Conservation (phyloP, 352 stramenopile species). For the Globisporangium radiosum region DNA sequence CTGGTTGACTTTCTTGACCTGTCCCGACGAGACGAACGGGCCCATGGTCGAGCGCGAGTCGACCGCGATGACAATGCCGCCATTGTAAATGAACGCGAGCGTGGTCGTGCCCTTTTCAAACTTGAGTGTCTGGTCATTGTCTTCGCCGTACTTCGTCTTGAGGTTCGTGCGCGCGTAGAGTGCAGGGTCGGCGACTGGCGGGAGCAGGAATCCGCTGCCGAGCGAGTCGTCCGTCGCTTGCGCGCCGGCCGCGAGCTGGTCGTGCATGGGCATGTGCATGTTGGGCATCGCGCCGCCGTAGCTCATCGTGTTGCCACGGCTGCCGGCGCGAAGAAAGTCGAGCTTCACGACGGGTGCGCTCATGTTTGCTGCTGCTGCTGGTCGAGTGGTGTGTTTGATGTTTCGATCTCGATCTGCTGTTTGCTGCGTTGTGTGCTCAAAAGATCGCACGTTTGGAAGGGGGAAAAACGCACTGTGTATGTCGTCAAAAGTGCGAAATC, state of each 20-base stretch:
- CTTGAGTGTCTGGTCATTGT: slow-evolving; percentile 93
- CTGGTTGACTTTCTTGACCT: slow-evolving; percentile 99
- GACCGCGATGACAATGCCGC: slow-evolving; percentile 97
- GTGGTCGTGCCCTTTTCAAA: slow-evolving; percentile 99
- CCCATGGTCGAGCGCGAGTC: slow-evolving; percentile 99
- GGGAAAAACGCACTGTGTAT: too few species aligned
- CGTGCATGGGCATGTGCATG: slow-evolving; percentile 46
- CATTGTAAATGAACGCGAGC: slow-evolving; percentile 99
- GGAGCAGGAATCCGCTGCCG: slow-evolving; percentile 62
- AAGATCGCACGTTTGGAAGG: too few species aligned
- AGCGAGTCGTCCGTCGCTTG: slow-evolving; percentile 20
- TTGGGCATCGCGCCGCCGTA: slow-evolving; percentile 77
- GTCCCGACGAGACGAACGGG: slow-evolving; percentile 97
- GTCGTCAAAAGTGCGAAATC: too few species aligned
- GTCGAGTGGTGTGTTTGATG: too few species aligned
- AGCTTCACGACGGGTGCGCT: slow-evolving; percentile 54
- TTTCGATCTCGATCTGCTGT: too few species aligned
- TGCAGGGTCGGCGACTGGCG: slow-evolving; percentile 84
- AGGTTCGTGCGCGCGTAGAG: slow-evolving; percentile 96
- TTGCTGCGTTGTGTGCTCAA: too few species aligned
- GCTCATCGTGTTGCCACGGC: slow-evolving; percentile 46
- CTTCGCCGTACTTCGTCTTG: slow-evolving; percentile 94
- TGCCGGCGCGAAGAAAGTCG: slow-evolving; percentile 65
- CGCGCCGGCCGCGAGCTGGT: slow-evolving; percentile 18
- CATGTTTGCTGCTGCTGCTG: slow-evolving; percentile 28